Conservation (phyloP, 108 stramenopile genomes). For the Bacterosira constricta region DNA sequence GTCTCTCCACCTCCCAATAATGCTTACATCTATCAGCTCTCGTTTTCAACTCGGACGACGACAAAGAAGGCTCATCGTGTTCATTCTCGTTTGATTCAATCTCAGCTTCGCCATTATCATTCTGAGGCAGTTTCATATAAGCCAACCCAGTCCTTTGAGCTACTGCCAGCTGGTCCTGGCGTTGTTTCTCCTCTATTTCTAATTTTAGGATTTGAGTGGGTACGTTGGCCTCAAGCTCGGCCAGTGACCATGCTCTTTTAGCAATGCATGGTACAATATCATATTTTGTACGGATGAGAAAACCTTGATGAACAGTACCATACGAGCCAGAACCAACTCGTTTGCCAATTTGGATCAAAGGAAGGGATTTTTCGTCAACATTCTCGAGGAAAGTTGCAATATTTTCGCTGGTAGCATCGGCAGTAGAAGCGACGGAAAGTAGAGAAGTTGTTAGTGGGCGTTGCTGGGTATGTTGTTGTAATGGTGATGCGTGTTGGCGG, state of each 20-base stretch:
- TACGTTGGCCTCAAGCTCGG: slow-evolving; percentile 40
- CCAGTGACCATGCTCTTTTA: slow-evolving; percentile 66
- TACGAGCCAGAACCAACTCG: slow-evolving; percentile 71
- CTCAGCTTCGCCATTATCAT: background rate
- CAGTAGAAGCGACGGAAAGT: background rate
- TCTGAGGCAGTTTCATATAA: background rate
- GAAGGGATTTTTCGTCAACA: background rate
- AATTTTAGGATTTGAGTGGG: background rate
- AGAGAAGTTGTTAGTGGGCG: background rate
- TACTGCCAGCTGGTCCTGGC: background rate
- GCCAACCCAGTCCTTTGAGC: slow-evolving; percentile 18
- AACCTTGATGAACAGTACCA: slow-evolving; percentile 67
- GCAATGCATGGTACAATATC: slow-evolving; percentile 43
- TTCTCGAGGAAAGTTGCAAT: background rate
- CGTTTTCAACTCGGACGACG: slow-evolving; percentile 37
- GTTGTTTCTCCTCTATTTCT: slow-evolving; percentile 8
- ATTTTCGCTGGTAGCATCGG: background rate
- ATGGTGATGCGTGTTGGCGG: background rate
- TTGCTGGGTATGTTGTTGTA: background rate
- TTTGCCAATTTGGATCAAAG: slow-evolving; percentile 27
- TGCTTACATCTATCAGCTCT: slow-evolving; percentile 58
- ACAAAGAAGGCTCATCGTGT: too few relatives aligned
- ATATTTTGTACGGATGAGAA: slow-evolving; percentile 18
- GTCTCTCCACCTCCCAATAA: slow-evolving; percentile 76
- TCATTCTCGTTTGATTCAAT: background rate